A percentile compares a stretch with the other conserved stretches of the same genome.
These are phyloP conservation scores for Kandelia obovata DNA, from an alignment of 345 rosid genomes.

Conservation along the genomic window DNA sequence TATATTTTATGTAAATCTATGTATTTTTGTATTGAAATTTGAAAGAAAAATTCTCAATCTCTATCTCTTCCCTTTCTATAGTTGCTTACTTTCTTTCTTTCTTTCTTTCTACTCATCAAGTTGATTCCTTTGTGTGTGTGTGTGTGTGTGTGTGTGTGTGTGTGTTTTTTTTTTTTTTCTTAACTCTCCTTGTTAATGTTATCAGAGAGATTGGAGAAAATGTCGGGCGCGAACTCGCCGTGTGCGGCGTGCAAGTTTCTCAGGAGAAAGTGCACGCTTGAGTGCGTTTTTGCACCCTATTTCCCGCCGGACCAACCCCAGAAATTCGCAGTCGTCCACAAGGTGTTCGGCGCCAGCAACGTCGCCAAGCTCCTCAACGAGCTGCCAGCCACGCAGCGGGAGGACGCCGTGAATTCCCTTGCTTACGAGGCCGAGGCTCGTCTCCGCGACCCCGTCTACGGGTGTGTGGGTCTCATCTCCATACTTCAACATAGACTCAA, in stretches of 20 bases:
- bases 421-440: conserved; percentile 81
- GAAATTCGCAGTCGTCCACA: background rate
- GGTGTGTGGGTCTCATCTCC: conserved; percentile 75
- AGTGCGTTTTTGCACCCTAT: conserved; percentile 6
- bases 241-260: conserved; percentile 2
- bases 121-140: background rate
- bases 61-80: background rate
- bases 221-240: conserved; percentile 1
- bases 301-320: conserved; percentile 5
- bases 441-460: conserved; percentile 77
- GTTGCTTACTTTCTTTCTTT: background rate
- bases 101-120: background rate
- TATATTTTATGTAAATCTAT: background rate
- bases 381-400: conserved; percentile 46
- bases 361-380: conserved; percentile 74
- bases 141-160: background rate
- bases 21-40: background rate
- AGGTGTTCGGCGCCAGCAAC: conserved; percentile 48
- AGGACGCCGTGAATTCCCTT: conserved; percentile 82
- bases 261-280: conserved; percentile 6
- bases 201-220: background rate
- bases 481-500: conserved; percentile 65
- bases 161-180: background rate
- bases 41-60: too few species aligned
- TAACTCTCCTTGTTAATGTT: too few species aligned